Percentiles rank a stretch among this genome's conserved stretches.
Conservation (phyloP, 352 stramenopile species). For the Phytophthora meadii region DNA sequence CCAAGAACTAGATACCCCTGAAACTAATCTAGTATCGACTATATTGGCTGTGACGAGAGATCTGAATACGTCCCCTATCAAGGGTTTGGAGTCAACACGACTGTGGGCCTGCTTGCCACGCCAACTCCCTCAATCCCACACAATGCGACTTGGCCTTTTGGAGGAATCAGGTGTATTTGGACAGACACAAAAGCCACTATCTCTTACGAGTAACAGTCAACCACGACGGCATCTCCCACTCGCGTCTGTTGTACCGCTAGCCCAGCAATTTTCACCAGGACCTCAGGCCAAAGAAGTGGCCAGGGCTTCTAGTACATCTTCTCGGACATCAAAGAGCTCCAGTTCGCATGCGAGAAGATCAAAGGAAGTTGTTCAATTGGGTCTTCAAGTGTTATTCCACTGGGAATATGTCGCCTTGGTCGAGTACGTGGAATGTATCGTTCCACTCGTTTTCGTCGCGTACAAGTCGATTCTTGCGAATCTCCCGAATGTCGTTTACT, state of each 20-base stretch:
- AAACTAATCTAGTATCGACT: background rate
- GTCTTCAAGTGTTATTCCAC: constrained; percentile 35
- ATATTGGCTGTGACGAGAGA: constrained; percentile 1
- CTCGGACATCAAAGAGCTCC: background rate
- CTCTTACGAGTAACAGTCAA: background rate
- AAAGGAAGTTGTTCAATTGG: constrained; percentile 7
- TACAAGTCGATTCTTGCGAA: constrained; percentile 40
- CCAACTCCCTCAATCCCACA: background rate
- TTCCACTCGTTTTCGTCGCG: constrained; percentile 34
- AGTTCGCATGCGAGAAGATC: background rate
- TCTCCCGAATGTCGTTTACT: constrained; percentile 41
- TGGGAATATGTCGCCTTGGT: constrained; percentile 36
- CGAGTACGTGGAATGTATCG: constrained; percentile 45
- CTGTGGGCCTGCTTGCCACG: constrained; percentile 8
- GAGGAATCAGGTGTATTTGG: background rate
- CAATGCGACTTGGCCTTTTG: background rate
- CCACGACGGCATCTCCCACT: background rate
- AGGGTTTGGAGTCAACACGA: background rate
- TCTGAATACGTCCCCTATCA: background rate
- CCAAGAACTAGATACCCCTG: background rate
- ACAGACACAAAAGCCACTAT: too few species aligned
- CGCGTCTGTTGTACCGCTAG: background rate
- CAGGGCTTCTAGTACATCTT: too few species aligned
- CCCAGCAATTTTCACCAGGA: background rate
- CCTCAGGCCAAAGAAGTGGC: background rate